A percentile compares a stretch with the other conserved stretches of the same genome.
Evolutionary conservation across 1,284 basidiomycete genomes (phyloP).

Genomic region (Puccinia hordei): DNA sequence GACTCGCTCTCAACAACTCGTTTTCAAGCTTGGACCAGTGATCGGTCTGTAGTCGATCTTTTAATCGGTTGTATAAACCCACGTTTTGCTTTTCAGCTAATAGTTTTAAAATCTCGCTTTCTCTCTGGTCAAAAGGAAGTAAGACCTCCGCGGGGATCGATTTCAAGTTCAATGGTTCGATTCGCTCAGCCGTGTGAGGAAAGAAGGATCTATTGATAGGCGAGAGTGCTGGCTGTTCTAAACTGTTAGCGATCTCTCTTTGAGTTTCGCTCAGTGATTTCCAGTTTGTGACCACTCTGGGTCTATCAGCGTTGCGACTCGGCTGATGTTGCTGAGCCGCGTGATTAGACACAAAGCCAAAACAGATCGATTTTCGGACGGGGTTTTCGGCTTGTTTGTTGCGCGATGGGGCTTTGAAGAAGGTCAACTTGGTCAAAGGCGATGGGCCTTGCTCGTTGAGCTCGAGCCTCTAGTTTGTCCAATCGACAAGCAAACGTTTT

Average conservation of each 20-base stretch:
- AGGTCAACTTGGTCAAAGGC: slow-evolving; percentile 1
- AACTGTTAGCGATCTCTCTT: not conserved
- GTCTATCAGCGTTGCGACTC: not conserved
- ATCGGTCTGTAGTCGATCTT: not conserved
- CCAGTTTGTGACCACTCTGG: slow-evolving; percentile 10
- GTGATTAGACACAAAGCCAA: not conserved
- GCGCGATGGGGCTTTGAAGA: slow-evolving; percentile 12
- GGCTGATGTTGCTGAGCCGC: not conserved
- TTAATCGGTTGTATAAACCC: slow-evolving; percentile 10
- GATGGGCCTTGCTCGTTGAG: not conserved
- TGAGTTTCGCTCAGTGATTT: slow-evolving; percentile 12
- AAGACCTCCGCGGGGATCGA: slow-evolving; percentile 11
- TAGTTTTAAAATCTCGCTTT: not conserved
- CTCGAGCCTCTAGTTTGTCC: not conserved
- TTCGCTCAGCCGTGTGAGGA: not conserved
- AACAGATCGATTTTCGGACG: not conserved
- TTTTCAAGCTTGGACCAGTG: not conserved
- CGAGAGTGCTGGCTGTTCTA: not conserved
- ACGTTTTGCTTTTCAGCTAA: not conserved
- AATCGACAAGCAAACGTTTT: not conserved
- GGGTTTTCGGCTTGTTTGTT: slow-evolving; percentile 1
- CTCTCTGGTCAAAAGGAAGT: not conserved
- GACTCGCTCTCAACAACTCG: not conserved
- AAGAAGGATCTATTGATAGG: not conserved
- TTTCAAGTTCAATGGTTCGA: slow-evolving; percentile 1